These are phyloP conservation scores for Trichoderma sp. DNA, from an alignment of 2,329 filamentous ascomycete species.

Conservation along the genomic window DNA sequence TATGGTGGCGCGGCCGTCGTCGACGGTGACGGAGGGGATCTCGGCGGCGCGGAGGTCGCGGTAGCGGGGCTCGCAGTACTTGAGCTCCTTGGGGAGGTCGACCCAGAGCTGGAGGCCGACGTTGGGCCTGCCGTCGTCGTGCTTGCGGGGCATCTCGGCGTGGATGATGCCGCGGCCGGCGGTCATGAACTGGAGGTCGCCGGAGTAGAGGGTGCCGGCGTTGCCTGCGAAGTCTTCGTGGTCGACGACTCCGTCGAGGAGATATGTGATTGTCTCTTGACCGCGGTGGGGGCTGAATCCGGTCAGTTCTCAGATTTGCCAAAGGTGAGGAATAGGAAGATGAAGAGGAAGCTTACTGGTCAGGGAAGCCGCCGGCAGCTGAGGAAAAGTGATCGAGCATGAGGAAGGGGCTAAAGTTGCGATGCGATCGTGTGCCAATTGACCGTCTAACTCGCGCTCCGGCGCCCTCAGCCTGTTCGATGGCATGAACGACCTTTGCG, in stretches of 20 bases:
- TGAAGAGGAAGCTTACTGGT: conserved; percentile 54
- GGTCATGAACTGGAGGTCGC: conserved; percentile 98
- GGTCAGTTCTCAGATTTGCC: not conserved
- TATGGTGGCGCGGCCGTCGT: conserved; percentile 70
- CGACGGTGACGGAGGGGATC: conserved; percentile 71
- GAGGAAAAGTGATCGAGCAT: conserved; percentile 95
- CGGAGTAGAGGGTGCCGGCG: conserved; percentile 75
- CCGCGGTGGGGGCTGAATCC: conserved; percentile 59
- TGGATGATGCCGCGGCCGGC: conserved; percentile 90
- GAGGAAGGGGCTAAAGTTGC: conserved; percentile 87
- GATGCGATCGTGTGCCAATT: conserved; percentile 78
- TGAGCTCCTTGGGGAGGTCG: conserved; percentile 77
- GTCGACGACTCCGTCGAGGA: conserved; percentile 80
- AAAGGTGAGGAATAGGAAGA: not conserved
- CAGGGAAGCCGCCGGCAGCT: conserved; percentile 80
- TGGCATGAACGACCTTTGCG: conserved; percentile 76
- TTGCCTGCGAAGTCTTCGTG: conserved; percentile 91
- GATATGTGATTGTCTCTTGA: conserved; percentile 85
- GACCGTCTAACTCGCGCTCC: conserved; percentile 84
- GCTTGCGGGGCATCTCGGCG: conserved; percentile 87
- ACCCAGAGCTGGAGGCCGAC: conserved; percentile 95
- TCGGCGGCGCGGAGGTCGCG: conserved; percentile 77
- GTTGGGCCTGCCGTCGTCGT: conserved; percentile 71
- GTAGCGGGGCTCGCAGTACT: conserved; percentile 88
- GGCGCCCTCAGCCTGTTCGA: conserved; percentile 83